Percentiles rank a stretch among this genome's conserved stretches.
Conservation (phyloP, 2,329 filamentous ascomycete species). For the Colletotrichum tamarilloi region DNA sequence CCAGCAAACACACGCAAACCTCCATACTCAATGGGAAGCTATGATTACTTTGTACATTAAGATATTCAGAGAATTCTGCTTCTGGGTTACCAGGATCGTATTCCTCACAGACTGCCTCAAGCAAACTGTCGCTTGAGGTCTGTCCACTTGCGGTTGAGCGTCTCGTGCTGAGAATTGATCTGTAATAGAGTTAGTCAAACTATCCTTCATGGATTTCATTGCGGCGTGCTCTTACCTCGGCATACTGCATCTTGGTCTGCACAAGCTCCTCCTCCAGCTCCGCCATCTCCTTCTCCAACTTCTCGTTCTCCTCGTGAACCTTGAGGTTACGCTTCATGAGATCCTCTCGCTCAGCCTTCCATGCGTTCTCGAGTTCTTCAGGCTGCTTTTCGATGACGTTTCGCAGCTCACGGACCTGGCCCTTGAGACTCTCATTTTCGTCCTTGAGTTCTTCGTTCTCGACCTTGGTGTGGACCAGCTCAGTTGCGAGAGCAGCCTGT, state of each 20-base stretch:
- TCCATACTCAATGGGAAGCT: conserved; percentile 29
- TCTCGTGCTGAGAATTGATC: conserved; percentile 79
- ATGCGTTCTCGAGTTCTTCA: conserved; percentile 83
- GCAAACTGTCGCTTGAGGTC: conserved; percentile 74
- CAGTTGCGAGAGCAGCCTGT: conserved; percentile 89
- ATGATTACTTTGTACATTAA: conserved; percentile 37
- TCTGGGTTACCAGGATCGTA: conserved; percentile 27
- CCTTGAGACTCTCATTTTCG: conserved; percentile 87
- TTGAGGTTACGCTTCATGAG: conserved; percentile 93
- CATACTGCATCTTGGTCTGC: conserved; percentile 92
- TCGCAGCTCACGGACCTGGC: conserved; percentile 86
- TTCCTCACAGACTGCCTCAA: conserved; percentile 39
- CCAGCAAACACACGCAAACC: conserved; percentile 35
- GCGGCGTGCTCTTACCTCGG: conserved; percentile 78
- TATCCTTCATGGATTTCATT: neutral
- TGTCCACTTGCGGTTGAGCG: conserved; percentile 80
- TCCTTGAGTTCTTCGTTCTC: conserved; percentile 92
- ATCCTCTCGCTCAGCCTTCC: conserved; percentile 87
- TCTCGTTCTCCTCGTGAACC: conserved; percentile 92
- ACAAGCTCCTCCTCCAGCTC: conserved; percentile 95
- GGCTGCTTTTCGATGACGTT: conserved; percentile 91
- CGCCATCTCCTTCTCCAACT: conserved; percentile 86
- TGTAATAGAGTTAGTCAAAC: conserved; percentile 46
- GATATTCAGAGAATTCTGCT: conserved; percentile 33
- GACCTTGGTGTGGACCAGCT: conserved; percentile 91